These are phyloP conservation scores for Verticillium nubilum DNA, from an alignment of 2,329 filamentous ascomycete species.

Conservation along the genomic window DNA sequence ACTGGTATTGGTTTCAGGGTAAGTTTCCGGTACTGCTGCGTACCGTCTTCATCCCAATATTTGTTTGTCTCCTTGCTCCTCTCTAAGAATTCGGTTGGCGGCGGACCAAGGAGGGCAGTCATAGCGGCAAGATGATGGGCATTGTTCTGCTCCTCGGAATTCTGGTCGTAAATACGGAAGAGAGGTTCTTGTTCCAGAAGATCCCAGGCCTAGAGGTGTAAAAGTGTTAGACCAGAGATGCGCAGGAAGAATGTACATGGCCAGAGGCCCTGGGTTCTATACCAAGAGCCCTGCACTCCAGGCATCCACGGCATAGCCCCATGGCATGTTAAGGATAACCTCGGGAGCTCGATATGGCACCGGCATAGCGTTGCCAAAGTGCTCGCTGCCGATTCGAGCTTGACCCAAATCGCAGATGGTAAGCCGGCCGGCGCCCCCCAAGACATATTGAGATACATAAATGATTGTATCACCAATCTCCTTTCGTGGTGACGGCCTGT, in stretches of 20 bases:
- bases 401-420: slow-evolving; percentile 28
- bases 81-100: slow-evolving; percentile 17
- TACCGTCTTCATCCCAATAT: slow-evolving; percentile 21
- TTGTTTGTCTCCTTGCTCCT: slow-evolving; percentile 14
- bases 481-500: slow-evolving; percentile 25
- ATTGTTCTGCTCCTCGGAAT: slow-evolving; percentile 17
- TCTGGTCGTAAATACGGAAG: slow-evolving; percentile 13
- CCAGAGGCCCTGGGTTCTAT: slow-evolving; percentile 49
- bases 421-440: slow-evolving; percentile 22
- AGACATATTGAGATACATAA: slow-evolving; percentile 26
- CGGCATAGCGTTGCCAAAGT: slow-evolving; percentile 20
- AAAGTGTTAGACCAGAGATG: slow-evolving; percentile 44
- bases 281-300: slow-evolving; percentile 19
- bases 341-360: slow-evolving; percentile 26
- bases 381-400: slow-evolving; percentile 21
- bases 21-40: slow-evolving; percentile 1
- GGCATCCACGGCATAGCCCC: slow-evolving; percentile 25
- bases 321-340: slow-evolving; percentile 28
- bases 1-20: neutral
- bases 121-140: slow-evolving; percentile 23
- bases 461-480: slow-evolving; percentile 16
- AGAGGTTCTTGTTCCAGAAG: slow-evolving; percentile 13
- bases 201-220: slow-evolving; percentile 17
- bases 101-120: slow-evolving; percentile 20
- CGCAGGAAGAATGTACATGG: slow-evolving; percentile 63